Conservation (phyloP, 2,329 filamentous ascomycete species). For the Pseudogymnoascus verrucosus region DNA sequence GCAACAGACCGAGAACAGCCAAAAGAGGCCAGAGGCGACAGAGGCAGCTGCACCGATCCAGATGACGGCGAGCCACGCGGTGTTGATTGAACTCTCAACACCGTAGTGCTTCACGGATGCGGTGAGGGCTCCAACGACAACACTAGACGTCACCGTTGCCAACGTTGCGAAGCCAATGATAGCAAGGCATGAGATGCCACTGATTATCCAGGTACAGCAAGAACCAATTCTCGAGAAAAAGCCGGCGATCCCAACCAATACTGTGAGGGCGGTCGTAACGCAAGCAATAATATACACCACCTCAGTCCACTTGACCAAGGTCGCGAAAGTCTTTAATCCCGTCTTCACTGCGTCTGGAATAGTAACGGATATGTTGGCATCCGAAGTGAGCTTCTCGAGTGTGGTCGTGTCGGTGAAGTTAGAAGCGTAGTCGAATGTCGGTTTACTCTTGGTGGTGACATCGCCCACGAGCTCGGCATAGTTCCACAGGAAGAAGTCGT, state of each 20-base stretch:
- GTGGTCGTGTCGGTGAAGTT: conserved; percentile 59
- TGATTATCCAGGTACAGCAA: conserved; percentile 72
- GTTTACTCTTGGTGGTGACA: conserved; percentile 59
- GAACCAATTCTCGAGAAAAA: conserved; percentile 76
- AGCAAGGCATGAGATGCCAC: conserved; percentile 48
- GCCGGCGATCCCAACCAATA: conserved; percentile 72
- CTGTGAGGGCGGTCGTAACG: conserved; percentile 58
- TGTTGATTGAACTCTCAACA: conserved; percentile 59
- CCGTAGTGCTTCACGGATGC: conserved; percentile 62
- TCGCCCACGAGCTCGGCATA: conserved; percentile 59
- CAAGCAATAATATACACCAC: conserved; percentile 71
- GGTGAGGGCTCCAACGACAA: conserved; percentile 63
- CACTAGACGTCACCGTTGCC: conserved; percentile 63
- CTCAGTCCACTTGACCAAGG: conserved; percentile 73
- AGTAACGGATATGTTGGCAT: conserved; percentile 46
- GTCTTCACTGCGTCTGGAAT: conserved; percentile 60
- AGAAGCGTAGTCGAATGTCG: conserved; percentile 69
- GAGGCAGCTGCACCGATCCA: conserved; percentile 79
- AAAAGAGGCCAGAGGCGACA: conserved; percentile 73
- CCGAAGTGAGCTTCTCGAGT: conserved; percentile 45
- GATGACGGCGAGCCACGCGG: conserved; percentile 58
- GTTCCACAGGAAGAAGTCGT: conserved; percentile 77
- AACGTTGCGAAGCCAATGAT: conserved; percentile 60
- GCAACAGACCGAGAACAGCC: conserved; percentile 87
- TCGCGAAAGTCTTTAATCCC: conserved; percentile 65